phyloP scores from a whole-genome alignment of 441 rosid species.

The Jatropha podagrica region DNA sequence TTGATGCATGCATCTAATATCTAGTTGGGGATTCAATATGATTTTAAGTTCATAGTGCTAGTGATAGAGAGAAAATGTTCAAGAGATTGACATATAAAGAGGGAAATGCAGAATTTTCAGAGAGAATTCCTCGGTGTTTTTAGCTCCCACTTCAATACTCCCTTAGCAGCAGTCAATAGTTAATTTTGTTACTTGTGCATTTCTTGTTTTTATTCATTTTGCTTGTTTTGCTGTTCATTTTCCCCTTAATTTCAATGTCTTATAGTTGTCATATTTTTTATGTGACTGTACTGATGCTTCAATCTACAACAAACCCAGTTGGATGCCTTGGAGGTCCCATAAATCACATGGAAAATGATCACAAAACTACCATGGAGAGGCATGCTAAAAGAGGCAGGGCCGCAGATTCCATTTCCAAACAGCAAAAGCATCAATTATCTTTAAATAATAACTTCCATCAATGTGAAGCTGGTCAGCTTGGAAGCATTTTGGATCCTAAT shows the following conservation, averaged over 20 bases:
- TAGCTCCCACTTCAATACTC: not conserved
- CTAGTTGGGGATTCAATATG: not conserved
- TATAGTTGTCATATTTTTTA: slow-evolving; percentile 16
- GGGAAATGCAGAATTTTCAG: not conserved
- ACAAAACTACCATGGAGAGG: slow-evolving; percentile 27
- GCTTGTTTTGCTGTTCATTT: not conserved
- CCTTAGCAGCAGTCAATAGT: not conserved
- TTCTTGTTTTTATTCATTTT: not conserved
- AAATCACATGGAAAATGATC: slow-evolving; percentile 44
- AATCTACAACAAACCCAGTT: slow-evolving; percentile 37
- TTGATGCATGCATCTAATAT: not conserved
- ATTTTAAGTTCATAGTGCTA: not conserved
- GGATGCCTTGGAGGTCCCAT: slow-evolving; percentile 43
- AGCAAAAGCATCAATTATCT: slow-evolving; percentile 41
- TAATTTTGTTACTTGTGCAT: not conserved
- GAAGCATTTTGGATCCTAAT: slow-evolving; percentile 46
- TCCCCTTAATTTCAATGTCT: not conserved
- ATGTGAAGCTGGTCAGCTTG: slow-evolving; percentile 41
- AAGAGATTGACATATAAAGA: slow-evolving; percentile 3
- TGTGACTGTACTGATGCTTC: slow-evolving; percentile 5
- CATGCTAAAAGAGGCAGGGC: slow-evolving; percentile 54
- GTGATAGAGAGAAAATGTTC: not conserved
- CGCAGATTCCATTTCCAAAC: slow-evolving; percentile 33
- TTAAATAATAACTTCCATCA: slow-evolving; percentile 40
- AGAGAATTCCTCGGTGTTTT: not conserved